Conservation (phyloP, 2,329 filamentous ascomycete genomes). For the Exophiala aquamarina region DNA sequence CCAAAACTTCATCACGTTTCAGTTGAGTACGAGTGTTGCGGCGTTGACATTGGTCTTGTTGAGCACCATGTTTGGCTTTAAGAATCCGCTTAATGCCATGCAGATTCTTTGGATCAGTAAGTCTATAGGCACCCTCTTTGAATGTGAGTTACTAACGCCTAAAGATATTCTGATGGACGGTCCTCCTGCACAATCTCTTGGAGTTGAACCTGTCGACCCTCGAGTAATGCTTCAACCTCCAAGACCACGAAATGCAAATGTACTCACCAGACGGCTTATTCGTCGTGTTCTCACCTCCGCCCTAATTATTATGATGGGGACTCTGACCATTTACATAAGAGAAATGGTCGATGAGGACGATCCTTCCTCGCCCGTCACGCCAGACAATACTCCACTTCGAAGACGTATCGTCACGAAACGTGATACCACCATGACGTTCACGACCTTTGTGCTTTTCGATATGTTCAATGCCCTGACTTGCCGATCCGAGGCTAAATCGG, state of each 20-base stretch:
- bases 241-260: constrained; percentile 79
- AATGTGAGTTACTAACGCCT: constrained; percentile 29
- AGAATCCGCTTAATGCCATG: constrained; percentile 97
- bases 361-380: constrained; percentile 33
- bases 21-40: constrained; percentile 94
- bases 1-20: constrained; percentile 98
- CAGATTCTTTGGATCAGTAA: constrained; percentile 99
- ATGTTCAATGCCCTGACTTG: constrained; percentile 99
- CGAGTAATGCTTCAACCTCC: constrained; percentile 92
- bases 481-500: constrained; percentile 84
- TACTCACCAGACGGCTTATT: constrained; percentile 82
- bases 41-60: constrained; percentile 87
- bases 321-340: constrained; percentile 83
- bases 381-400: constrained; percentile 20
- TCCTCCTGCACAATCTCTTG: constrained; percentile 92
- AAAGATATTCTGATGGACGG: constrained; percentile 99
- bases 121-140: constrained; percentile 34
- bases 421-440: constrained; percentile 99
- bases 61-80: constrained; percentile 89
- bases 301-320: constrained; percentile 86
- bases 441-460: constrained; percentile 97
- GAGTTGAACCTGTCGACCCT: constrained; percentile 91
- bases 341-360: constrained; percentile 77
- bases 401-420: constrained; percentile 74
- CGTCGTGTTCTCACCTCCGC: constrained; percentile 84